Evolutionary conservation across 1,284 basidiomycete genomes (phyloP).

Genomic region (Gastroboletus turbinatus): DNA sequence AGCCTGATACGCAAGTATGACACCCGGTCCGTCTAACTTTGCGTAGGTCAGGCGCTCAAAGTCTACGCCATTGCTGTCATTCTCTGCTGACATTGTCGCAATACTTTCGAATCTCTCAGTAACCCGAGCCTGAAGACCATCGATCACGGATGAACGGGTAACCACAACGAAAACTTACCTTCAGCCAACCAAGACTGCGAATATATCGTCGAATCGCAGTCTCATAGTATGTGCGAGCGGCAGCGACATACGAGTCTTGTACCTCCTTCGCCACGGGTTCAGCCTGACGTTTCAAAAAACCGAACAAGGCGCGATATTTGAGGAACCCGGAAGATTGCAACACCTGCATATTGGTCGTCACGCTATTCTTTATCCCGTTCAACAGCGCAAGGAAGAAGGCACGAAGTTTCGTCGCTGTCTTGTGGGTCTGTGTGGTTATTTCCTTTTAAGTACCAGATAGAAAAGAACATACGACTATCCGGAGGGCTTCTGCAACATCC

Average conservation of each 20-base stretch:
- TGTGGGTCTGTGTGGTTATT: conserved; percentile 5
- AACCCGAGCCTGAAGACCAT: conserved; percentile 49
- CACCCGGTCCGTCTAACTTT: conserved; percentile 74
- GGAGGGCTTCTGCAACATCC: conserved; percentile 81
- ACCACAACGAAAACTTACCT: conserved; percentile 43
- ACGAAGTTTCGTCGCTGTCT: conserved; percentile 90
- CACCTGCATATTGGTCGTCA: conserved; percentile 92
- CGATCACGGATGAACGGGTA: not conserved
- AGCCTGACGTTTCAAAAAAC: conserved; percentile 84
- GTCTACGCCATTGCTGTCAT: conserved; percentile 43
- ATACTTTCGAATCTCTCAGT: conserved; percentile 66
- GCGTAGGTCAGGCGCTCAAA: conserved; percentile 62
- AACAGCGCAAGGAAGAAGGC: conserved; percentile 83
- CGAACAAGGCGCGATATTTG: conserved; percentile 82
- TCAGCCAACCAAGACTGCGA: conserved; percentile 76
- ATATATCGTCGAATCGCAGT: conserved; percentile 93
- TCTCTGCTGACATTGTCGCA: conserved; percentile 41
- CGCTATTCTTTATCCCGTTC: conserved; percentile 77
- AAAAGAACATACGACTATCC: conserved; percentile 67
- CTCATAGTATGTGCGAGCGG: conserved; percentile 92
- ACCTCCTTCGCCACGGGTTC: conserved; percentile 85
- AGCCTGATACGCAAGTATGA: conserved; percentile 82
- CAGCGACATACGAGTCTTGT: conserved; percentile 83
- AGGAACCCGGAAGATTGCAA: conserved; percentile 87
- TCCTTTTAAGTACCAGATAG: not conserved